Conservation (phyloP, 2,329 filamentous ascomycete species). For the Teratosphaeria pseudoeucalypti region DNA sequence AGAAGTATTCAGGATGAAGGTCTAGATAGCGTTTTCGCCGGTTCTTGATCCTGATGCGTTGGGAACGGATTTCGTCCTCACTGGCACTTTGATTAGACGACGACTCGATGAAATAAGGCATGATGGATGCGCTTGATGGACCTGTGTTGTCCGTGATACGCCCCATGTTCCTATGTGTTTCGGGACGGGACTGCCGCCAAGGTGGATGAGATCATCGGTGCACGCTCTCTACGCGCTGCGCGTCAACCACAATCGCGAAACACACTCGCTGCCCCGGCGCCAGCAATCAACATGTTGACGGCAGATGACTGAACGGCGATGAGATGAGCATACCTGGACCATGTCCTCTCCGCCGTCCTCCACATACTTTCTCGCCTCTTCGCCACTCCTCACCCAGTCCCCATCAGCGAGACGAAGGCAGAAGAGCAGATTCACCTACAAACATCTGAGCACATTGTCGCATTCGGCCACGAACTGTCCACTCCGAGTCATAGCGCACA, state of each 20-base stretch:
- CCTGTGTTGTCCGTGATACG: neutral
- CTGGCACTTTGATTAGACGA: neutral
- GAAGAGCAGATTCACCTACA: slow-evolving; percentile 72
- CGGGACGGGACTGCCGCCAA: neutral
- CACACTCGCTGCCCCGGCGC: neutral
- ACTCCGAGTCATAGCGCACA: slow-evolving; percentile 76
- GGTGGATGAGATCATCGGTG: neutral
- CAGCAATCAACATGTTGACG: neutral
- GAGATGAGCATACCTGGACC: neutral
- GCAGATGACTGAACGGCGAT: neutral
- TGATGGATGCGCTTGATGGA: neutral
- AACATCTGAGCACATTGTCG: slow-evolving; percentile 66
- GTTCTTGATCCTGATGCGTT: slow-evolving; percentile 45
- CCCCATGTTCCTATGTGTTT: neutral
- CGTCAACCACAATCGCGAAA: neutral
- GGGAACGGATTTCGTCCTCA: neutral
- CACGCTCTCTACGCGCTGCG: neutral
- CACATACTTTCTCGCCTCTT: slow-evolving; percentile 19
- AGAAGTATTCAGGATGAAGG: slow-evolving; percentile 62
- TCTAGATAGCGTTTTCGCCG: slow-evolving; percentile 67
- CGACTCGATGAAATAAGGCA: neutral
- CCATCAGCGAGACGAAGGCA: slow-evolving; percentile 12
- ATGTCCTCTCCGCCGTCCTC: slow-evolving; percentile 9
- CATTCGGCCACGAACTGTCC: slow-evolving; percentile 62
- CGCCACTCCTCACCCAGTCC: slow-evolving; percentile 11